A percentile compares a stretch with the other conserved stretches of the same genome.
Evolutionary conservation across 228 moss, liverwort and hornwort species (phyloP).

Genomic region (Sphagnum magellanicum): DNA sequence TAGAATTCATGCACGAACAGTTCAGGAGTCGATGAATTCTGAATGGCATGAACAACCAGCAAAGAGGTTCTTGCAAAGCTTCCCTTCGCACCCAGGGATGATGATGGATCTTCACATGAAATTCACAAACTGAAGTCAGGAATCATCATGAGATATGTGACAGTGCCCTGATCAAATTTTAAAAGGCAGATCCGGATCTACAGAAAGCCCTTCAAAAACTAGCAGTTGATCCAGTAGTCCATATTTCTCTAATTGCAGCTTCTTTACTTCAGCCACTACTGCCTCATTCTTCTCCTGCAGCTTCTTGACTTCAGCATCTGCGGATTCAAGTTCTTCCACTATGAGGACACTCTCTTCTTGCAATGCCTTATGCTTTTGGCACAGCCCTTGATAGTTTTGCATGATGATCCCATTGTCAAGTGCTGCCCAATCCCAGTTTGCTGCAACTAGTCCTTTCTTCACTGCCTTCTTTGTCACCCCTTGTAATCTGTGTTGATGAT

Average conservation of each 20-base stretch:
- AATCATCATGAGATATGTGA: too few relatives aligned
- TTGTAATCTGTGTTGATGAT: neutral
- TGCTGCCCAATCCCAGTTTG: neutral
- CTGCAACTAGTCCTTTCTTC: neutral
- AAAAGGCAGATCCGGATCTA: neutral
- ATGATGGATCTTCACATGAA: too few relatives aligned
- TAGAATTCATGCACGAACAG: too few relatives aligned
- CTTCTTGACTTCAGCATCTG: neutral
- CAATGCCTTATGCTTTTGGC: neutral
- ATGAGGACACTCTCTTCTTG: neutral
- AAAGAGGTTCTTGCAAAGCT: too few relatives aligned
- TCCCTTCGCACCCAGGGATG: too few relatives aligned
- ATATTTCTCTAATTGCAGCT: neutral
- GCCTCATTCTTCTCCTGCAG: too few relatives aligned
- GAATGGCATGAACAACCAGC: too few relatives aligned
- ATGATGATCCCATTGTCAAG: neutral
- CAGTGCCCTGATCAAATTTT: neutral
- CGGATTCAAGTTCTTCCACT: neutral
- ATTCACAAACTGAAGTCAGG: too few relatives aligned
- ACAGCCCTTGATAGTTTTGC: neutral
- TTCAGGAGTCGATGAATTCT: too few relatives aligned
- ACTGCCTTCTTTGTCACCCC: neutral
- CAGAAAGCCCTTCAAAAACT: neutral
- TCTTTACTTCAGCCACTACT: too few relatives aligned
- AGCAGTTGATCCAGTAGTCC: neutral